Evolutionary conservation across 1,139 yeast species (phyloP), one percentile per base, ranked within the genome.

Genomic region (Scheffersomyces quercinus): DNA sequence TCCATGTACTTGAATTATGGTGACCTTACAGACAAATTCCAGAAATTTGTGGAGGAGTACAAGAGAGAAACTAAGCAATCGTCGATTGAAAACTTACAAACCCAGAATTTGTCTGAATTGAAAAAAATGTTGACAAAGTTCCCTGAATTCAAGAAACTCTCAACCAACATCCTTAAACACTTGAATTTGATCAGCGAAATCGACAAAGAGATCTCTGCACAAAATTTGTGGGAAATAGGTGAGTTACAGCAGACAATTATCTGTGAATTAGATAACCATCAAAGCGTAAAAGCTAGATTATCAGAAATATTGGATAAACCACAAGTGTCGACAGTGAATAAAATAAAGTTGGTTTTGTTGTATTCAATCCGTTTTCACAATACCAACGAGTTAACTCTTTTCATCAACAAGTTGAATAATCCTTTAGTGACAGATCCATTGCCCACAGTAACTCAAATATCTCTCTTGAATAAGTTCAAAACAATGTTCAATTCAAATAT

Each of bases 1-100:
- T 77, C 95, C 4, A 86, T 89, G 89, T 89, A 81, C 59, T 73
- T 88, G 52, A 93, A 93, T 63, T 95, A 91, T 67, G 99, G 99
- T 28, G 98, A 93, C 61, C 73, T 93, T 44, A 95, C 97, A 28
- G 97, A 91, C 35, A 80, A 82, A 51, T 87, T 95, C 59, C 93
- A 89, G 58, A 83, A 79, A 46, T 89, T 88, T 58, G 97, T 95
- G 31, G 85, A 84, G 44, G 83, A 82, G 42, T 93, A 90, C 65
- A 95, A 89, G 57, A 64, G 75, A 28, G 88, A 88, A 58, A 88
- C 97, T 0, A 85, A 90, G 55, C 80, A 85, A 33, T 60, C 73
- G 5, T 82, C 82, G 48, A 74, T 82, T 38, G 71, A 65, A 24
- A 83, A 82, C 51, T 76, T 90, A 47, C 62, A 70, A 48, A 73